Evolutionary conservation across 805 yeast genomes (phyloP), one percentile per base, ranked within the genome.

Genomic region (Ogataea thermomethanolica): DNA sequence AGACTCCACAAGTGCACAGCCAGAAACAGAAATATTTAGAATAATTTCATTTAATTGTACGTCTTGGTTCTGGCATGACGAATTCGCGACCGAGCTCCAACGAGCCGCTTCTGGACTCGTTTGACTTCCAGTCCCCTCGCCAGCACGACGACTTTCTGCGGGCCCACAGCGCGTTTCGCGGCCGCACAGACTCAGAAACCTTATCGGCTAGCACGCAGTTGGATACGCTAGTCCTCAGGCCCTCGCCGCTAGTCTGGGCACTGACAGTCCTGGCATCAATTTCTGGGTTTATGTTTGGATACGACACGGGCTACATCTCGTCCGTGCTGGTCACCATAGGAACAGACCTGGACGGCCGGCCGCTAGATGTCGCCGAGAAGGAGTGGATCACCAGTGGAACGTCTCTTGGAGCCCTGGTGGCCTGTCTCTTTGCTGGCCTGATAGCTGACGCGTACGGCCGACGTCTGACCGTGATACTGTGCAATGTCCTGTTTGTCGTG

Each of bases 241-340:
- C 74, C 3, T 59, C 77, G 12, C 48, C 49, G 5, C 49, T 72
- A 43, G 74, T 74, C 23, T 48, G 71, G 11, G 48, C 63, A n/a
- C 56, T 74, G 36, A 74, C 80, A 1, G 56, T 70, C 27, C 67
- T 72, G 12, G 70, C 78, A 3, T 75, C 80, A 11, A 70, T 76
- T 17, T 73, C 78, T 0, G 81, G 81, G 2, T 74, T 75, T 53
- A 72, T 76, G 78, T 76, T 76, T 55, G 81, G 81, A 8, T 76
- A 76, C 51, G 81, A 76, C 51, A 76, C 81, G 4, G 81, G 81
- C 4, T 76, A 76, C 52, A 74, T 76, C 11, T 75, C 81, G 4
- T 69, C 79, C 10, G 80, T 78, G 1, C 59, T 76, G 49, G 79
- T 76, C 23, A 67, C 68, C 14, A 63, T 76, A 10, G 79, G 78